These are phyloP conservation scores for Fusarium mangiferae DNA, from an alignment of 2,329 filamentous ascomycete species.

Conservation along the genomic window DNA sequence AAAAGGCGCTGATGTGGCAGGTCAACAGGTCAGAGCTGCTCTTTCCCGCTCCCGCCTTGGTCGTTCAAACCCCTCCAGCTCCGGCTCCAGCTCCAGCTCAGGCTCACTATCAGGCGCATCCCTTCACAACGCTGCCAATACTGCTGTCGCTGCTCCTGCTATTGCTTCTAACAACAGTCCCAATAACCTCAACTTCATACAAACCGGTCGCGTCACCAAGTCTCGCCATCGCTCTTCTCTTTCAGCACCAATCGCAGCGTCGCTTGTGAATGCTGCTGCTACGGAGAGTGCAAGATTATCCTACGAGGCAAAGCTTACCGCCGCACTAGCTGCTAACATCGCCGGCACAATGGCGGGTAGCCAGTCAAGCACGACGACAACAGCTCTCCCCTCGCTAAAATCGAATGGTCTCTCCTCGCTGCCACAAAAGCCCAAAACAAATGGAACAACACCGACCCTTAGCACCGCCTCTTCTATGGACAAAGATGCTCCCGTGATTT, in stretches of 20 bases:
- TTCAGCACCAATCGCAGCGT: constrained; percentile 34
- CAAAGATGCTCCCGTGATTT: constrained; percentile 63
- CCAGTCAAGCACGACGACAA: constrained; percentile 27
- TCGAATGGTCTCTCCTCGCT: constrained; percentile 16
- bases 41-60: constrained; percentile 33
- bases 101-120: constrained; percentile 19
- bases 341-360: constrained; percentile 21
- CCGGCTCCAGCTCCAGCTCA: constrained; percentile 10
- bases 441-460: constrained; percentile 16
- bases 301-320: constrained; percentile 34
- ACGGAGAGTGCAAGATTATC: constrained; percentile 37
- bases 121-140: constrained; percentile 28
- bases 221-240: constrained; percentile 35
- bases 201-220: constrained; percentile 44
- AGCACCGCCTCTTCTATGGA: constrained; percentile 34
- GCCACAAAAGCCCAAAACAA: constrained; percentile 13
- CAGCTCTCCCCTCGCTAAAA: constrained; percentile 31
- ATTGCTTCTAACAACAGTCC: not conserved
- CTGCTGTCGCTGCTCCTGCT: not conserved
- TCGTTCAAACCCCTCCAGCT: constrained; percentile 36
- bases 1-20: constrained; percentile 36
- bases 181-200: constrained; percentile 29
- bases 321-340: constrained; percentile 26
- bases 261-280: constrained; percentile 33
- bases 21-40: constrained; percentile 34